Conservation (phyloP, 2,329 filamentous ascomycete genomes). For the Cercospora sp. region DNA sequence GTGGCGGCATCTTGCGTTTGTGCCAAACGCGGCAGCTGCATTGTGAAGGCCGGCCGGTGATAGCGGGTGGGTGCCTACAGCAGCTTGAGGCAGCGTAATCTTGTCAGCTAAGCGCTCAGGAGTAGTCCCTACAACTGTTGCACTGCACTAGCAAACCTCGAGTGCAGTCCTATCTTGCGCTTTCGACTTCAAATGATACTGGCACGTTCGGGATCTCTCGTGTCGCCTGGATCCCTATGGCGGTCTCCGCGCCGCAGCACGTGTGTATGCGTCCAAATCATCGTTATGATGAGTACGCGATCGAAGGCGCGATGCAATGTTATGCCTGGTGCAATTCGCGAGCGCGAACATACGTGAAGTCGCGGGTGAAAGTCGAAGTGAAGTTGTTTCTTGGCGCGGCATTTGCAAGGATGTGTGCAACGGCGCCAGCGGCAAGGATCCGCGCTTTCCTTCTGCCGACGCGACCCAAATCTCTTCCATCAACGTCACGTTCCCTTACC, state of each 20-base stretch:
- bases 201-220: background rate
- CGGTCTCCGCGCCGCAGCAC: background rate
- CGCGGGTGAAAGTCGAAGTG: conserved; percentile 4
- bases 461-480: conserved; percentile 11
- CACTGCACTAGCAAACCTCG: background rate
- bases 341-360: background rate
- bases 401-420: conserved; percentile 5
- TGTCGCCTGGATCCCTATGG: background rate
- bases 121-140: background rate
- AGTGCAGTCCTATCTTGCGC: background rate
- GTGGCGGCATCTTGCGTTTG: conserved; percentile 4
- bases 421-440: conserved; percentile 9
- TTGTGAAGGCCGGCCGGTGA: background rate
- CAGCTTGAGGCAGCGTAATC: background rate
- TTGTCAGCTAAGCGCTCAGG: background rate
- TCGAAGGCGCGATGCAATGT: background rate
- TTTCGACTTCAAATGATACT: background rate
- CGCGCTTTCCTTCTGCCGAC: conserved; percentile 3
- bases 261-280: background rate
- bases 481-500: conserved; percentile 15
- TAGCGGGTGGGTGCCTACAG: background rate
- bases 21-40: conserved; percentile 7
- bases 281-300: background rate
- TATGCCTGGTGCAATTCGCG: background rate
- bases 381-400: conserved; percentile 8